Conservation (phyloP, 441 rosid species). For the Pelargonium australe region DNA sequence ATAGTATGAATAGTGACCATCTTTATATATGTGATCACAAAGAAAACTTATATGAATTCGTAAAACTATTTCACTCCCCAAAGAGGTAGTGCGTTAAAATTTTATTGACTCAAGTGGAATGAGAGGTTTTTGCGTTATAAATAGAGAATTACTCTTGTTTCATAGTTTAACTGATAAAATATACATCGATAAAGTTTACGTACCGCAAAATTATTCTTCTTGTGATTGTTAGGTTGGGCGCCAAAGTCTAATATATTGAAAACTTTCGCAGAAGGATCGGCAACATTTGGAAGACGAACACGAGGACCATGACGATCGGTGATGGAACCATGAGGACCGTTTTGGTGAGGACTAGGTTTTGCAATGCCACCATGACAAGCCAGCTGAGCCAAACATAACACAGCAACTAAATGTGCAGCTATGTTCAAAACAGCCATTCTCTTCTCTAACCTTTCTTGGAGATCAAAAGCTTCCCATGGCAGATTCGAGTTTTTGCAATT, state of each 20-base stretch:
- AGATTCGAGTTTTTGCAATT: too few relatives aligned
- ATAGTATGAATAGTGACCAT: too few relatives aligned
- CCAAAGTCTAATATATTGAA: not conserved
- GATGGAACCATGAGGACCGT: not conserved
- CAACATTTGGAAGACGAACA: not conserved
- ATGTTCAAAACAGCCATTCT: not conserved
- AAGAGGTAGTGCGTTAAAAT: too few relatives aligned
- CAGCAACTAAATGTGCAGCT: not conserved
- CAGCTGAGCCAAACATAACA: not conserved
- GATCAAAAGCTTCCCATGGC: too few relatives aligned
- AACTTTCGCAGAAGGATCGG: not conserved
- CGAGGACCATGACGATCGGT: not conserved
- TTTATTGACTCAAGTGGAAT: too few relatives aligned
- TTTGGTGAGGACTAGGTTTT: not conserved
- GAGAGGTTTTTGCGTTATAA: too few relatives aligned
- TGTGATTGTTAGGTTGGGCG: not conserved
- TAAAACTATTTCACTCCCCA: too few relatives aligned
- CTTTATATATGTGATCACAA: too few relatives aligned
- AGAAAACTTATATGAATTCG: too few relatives aligned
- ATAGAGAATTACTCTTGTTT: too few relatives aligned
- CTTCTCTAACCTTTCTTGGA: too few relatives aligned
- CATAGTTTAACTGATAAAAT: too few relatives aligned
- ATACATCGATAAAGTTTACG: not conserved
- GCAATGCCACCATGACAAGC: not conserved
- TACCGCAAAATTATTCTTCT: not conserved